A percentile compares a stretch with the other conserved stretches of the same genome.
These are phyloP conservation scores for Tolypocladium cylindrosporum DNA, from an alignment of 2,329 filamentous ascomycete genomes.

Conservation along the genomic window DNA sequence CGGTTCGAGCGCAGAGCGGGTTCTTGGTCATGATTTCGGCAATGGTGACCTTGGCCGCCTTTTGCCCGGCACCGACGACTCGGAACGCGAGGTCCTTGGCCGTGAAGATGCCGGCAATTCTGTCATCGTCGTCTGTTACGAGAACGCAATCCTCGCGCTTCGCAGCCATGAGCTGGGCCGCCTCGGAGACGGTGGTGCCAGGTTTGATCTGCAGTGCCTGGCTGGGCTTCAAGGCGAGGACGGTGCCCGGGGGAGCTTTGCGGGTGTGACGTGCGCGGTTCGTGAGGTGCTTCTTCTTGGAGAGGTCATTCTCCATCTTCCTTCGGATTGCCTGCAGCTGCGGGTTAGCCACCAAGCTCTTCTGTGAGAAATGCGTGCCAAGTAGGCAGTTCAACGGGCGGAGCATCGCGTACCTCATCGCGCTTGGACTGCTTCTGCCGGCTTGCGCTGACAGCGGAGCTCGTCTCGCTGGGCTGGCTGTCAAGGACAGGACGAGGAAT, in stretches of 20 bases:
- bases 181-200: constrained; percentile 84
- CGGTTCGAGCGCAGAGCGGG: constrained; percentile 90
- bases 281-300: constrained; percentile 84
- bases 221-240: constrained; percentile 90
- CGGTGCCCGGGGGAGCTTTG: constrained; percentile 92
- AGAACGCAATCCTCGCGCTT: constrained; percentile 97
- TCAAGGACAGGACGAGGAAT: constrained; percentile 69
- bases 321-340: constrained; percentile 73
- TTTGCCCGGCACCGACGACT: constrained; percentile 83
- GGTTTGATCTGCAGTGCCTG: constrained; percentile 97
- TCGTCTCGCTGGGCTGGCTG: constrained; percentile 44
- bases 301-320: constrained; percentile 95
- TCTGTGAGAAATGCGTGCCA: not conserved
- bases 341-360: constrained; percentile 1
- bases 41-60: constrained; percentile 83
- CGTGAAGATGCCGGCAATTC: constrained; percentile 97
- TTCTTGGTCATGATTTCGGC: constrained; percentile 99
- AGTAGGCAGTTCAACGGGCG: not conserved
- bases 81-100: constrained; percentile 97
- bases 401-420: constrained; percentile 72
- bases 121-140: constrained; percentile 94
- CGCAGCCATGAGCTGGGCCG: constrained; percentile 95
- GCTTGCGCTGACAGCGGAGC: constrained; percentile 78
- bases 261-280: constrained; percentile 73
- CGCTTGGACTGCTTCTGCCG: constrained; percentile 93